Base-by-base conservation (phyloP, 2,329 filamentous ascomycete species). In the Botrytis byssoidea region DNA sequence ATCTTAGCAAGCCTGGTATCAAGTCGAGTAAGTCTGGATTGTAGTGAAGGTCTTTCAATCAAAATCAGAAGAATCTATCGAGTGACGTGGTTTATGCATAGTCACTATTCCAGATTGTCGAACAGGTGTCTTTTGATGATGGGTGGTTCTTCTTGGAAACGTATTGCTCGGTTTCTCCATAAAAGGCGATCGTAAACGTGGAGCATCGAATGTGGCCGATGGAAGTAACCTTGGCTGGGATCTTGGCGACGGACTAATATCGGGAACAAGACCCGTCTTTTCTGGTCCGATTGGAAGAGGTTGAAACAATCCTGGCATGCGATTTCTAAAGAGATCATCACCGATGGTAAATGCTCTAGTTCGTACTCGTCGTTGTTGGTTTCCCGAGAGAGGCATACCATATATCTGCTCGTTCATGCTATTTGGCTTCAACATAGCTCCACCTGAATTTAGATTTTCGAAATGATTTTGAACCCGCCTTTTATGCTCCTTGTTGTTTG, bases 121-220 rank as follows among this genome's bases (percentile, higher is more conserved):
- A 83, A 68, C 72, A 1, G 77, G 77, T 20, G 76, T 70, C 6
- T 74, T 72, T 1, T 70, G 67, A 46, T 80, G 76, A 76, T 86
- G 85, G 46, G 84, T 85, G 44, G 87, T 80, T 59, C 89, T 85
- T 74, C 87, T 88, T n/a, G 89, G 89, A 75, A 90, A 89, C 64
- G 89, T 90, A 78, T 88, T 85, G 80, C 86, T 89, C 20, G 86
- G 83, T 72, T 81, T 83, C 48, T 83, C 84, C 12, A 85, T 82
- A 75, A 91, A 91, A 0, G 89, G 89, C 8, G 89, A 91, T 44
- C 89, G 88, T 6, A 91, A 84, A 10, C 88, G 85, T 22, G 85
- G 75, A 29, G 72, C 73, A 20, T 75, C 75, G 59, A 78, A 75
- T 29, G 66, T 75, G 1, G 82, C 82, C 3, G 80, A 80, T 1